phyloP scores from a whole-genome alignment of 371 early-diverging fungal species.

The Mucor mucedo region DNA sequence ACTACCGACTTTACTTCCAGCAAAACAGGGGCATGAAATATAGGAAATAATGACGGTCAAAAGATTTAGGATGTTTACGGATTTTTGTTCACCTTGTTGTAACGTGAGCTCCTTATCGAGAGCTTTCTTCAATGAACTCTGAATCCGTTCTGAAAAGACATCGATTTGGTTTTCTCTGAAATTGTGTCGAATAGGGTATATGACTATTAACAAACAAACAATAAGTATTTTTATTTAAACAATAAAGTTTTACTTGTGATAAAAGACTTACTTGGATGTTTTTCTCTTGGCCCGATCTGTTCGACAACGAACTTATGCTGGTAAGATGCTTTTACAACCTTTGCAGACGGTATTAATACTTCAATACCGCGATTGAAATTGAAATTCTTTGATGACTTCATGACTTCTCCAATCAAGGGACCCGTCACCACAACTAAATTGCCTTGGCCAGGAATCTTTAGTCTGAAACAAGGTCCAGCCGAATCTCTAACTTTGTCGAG shows the following conservation, averaged over 20 bases:
- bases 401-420: conserved; percentile 24
- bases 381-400: conserved; percentile 26
- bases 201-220: conserved; percentile 9
- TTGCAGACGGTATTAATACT: conserved; percentile 19
- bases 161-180: conserved; percentile 39
- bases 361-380: conserved; percentile 27
- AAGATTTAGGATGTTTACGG: conserved; percentile 18
- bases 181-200: conserved; percentile 41
- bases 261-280: conserved; percentile 27
- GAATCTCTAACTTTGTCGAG: conserved; percentile 16
- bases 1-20: conserved; percentile 30
- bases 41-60: conserved; percentile 29
- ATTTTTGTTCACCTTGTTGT: conserved; percentile 26
- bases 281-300: conserved; percentile 14
- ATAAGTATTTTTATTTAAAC: not conserved
- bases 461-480: conserved; percentile 23
- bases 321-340: conserved; percentile 22
- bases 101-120: conserved; percentile 24
- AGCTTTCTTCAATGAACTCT: conserved; percentile 20
- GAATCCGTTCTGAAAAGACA: conserved; percentile 40
- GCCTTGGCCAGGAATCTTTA: conserved; percentile 23
- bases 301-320: conserved; percentile 24
- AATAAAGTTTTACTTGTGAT: not conserved
- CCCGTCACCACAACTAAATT: conserved; percentile 26
- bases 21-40: conserved; percentile 43